A percentile compares a stretch with the other conserved stretches of the same genome.
Conservation (phyloP, 345 rosid genomes). For the Reutealis trisperma region DNA sequence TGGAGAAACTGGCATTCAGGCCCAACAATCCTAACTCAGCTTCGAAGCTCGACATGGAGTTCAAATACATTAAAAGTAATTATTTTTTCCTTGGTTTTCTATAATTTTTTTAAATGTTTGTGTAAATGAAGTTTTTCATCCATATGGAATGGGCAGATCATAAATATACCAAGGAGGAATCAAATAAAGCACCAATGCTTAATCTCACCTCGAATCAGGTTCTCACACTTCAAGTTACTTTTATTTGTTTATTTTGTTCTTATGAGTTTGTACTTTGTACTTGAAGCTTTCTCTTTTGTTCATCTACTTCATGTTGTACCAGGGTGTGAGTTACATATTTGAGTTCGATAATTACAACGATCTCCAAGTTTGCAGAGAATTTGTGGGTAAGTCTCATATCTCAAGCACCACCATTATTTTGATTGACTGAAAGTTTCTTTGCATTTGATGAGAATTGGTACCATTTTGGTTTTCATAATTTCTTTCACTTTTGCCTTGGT, state of each 20-base stretch:
- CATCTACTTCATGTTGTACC: conserved; percentile 17
- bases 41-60: conserved; percentile 63
- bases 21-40: conserved; percentile 71
- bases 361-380: conserved; percentile 73
- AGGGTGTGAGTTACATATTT: conserved; percentile 79
- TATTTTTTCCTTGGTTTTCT: background rate
- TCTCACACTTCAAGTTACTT: background rate
- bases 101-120: background rate
- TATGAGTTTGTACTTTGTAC: background rate
- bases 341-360: conserved; percentile 81
- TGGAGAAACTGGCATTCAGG: conserved; percentile 59
- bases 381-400: conserved; percentile 61
- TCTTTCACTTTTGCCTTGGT: background rate
- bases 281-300: background rate
- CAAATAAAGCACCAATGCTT: conserved; percentile 86
- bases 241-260: background rate
- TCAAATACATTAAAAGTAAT: conserved; percentile 65
- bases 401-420: background rate
- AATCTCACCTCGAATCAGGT: conserved; percentile 80
- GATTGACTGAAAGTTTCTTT: background rate
- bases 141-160: conserved; percentile 48
- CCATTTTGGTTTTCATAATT: background rate
- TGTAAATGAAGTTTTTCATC: conserved; percentile 2
- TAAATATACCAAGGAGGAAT: conserved; percentile 74
- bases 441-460: background rate